Conservation (phyloP, 495 filamentous ascomycete species). For the Talaromyces thailandensis region DNA sequence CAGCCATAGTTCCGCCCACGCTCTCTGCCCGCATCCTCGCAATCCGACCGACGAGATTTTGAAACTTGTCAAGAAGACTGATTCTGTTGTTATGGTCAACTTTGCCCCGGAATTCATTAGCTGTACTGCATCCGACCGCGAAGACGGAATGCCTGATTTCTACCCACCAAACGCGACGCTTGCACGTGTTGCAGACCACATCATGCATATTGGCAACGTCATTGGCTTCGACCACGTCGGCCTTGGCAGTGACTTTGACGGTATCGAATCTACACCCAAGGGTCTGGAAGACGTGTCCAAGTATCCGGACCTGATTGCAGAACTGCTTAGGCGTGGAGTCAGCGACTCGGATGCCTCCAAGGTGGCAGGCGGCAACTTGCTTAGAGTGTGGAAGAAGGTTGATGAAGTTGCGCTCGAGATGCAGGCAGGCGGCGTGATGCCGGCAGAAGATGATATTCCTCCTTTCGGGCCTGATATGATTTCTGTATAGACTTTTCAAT, state of each 20-base stretch:
- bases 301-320: constrained; percentile 71
- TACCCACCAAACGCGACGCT: constrained; percentile 64
- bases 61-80: constrained; percentile 40
- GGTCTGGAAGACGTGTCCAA: constrained; percentile 71
- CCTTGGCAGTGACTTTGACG: constrained; percentile 57
- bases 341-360: constrained; percentile 57
- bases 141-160: constrained; percentile 32
- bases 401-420: constrained; percentile 57
- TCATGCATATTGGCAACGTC: constrained; percentile 43
- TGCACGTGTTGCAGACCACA: constrained; percentile 62
- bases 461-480: neutral
- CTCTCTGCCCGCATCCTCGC: constrained; percentile 44
- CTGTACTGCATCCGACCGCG: constrained; percentile 33
- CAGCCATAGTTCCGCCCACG: constrained; percentile 45
- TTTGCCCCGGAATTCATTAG: constrained; percentile 71
- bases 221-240: constrained; percentile 56
- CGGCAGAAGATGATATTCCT: constrained; percentile 52
- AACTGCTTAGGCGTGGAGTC: constrained; percentile 58
- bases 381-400: constrained; percentile 69
- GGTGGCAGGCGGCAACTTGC: constrained; percentile 62
- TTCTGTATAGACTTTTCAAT: neutral
- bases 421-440: constrained; percentile 46
- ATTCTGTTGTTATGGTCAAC: constrained; percentile 53
- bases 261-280: constrained; percentile 35
- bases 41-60: constrained; percentile 55